Evolutionary conservation across 108 stramenopile genomes (phyloP).

Genomic region (Pseudonitzschia multistriata): DNA sequence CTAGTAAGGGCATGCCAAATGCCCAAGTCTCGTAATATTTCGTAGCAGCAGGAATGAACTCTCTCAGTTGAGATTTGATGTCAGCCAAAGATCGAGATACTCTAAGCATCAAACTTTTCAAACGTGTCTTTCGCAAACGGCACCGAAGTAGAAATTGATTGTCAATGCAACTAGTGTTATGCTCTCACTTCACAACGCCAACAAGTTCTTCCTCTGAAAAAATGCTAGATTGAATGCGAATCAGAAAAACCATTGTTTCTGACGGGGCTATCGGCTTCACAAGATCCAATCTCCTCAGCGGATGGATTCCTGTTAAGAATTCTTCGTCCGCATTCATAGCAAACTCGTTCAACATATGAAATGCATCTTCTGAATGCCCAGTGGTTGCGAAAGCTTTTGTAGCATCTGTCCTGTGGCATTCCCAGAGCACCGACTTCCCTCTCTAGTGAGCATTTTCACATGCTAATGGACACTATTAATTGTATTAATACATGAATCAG

Average conservation of each 20-base stretch:
- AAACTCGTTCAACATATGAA: conserved; percentile 50
- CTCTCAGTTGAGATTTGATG: no score
- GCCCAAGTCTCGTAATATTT: conserved; percentile 82
- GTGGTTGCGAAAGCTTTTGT: conserved; percentile 54
- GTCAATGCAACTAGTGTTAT: no score
- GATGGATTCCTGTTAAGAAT: neutral
- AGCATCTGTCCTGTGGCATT: conserved; percentile 58
- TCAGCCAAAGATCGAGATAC: no score
- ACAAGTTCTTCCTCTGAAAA: no score
- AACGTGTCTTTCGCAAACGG: no score
- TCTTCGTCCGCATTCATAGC: neutral
- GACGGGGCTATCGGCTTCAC: no score
- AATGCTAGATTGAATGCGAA: no score
- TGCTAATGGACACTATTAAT: conserved; percentile 36
- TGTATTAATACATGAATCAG: conserved; percentile 33
- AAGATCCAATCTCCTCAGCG: neutral
- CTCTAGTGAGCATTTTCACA: conserved; percentile 72
- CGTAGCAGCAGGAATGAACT: no score
- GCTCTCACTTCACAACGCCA: no score
- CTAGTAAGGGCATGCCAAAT: conserved; percentile 77
- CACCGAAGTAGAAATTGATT: no score
- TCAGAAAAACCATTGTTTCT: no score
- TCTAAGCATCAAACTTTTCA: neutral
- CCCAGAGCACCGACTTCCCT: conserved; percentile 44
- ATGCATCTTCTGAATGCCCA: conserved; percentile 52